Conservation (phyloP, 139 green algal genomes). For the Auxenochlorella pyrenoidosa region DNA sequence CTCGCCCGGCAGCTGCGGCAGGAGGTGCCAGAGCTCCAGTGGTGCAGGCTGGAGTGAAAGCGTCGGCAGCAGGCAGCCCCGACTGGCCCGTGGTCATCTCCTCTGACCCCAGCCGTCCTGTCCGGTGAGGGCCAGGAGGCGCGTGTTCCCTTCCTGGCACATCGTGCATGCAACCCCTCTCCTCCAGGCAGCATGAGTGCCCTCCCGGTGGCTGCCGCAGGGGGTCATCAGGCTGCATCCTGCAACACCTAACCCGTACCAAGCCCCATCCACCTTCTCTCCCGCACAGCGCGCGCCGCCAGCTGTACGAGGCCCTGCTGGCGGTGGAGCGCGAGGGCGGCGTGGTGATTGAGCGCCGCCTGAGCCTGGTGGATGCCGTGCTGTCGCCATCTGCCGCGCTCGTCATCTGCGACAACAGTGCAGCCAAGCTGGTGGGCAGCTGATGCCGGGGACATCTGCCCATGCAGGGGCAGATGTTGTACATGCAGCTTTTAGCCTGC, state of each 20-base stretch:
- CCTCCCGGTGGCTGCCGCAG: too few species aligned
- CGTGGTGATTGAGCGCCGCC: slow-evolving; percentile 42
- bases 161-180: background rate
- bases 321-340: slow-evolving; percentile 42
- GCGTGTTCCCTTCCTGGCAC: background rate
- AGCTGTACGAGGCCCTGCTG: slow-evolving; percentile 51
- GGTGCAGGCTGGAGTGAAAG: background rate
- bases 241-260: too few species aligned
- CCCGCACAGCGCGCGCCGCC: background rate
- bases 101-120: slow-evolving; percentile 18
- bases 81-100: slow-evolving; percentile 52
- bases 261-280: background rate
- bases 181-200: background rate
- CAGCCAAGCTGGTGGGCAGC: background rate
- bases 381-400: slow-evolving; percentile 41
- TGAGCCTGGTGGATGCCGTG: slow-evolving; percentile 40
- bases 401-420: slow-evolving; percentile 39
- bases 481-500: too few species aligned
- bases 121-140: slow-evolving; percentile 1
- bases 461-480: background rate
- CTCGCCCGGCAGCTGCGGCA: background rate
- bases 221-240: background rate
- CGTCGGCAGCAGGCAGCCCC: background rate
- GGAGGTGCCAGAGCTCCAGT: background rate
- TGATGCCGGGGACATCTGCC: background rate